Base-by-base conservation (phyloP, 768 basidiomycete genomes). In the Tubosaeta brunneosetosa region DNA sequence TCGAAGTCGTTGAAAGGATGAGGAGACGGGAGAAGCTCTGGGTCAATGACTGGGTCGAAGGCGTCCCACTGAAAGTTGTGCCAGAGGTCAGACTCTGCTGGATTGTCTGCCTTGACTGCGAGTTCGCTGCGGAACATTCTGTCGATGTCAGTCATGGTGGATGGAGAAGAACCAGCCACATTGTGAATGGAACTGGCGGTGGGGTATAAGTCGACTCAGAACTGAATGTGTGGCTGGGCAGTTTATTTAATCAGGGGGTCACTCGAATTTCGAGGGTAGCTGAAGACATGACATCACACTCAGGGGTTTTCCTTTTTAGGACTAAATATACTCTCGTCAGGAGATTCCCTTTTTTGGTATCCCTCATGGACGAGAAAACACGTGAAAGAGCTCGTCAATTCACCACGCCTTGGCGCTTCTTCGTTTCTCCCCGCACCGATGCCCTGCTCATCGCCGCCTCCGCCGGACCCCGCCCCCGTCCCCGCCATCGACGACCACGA, bases 401-500 rank as follows among this genome's bases (percentile, higher is more conserved):
- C 49, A 29, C 22, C 22, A 22, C 22, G 22, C 22, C 22, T 22
- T 22, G 22, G 12, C 22, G 40, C 8, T 41, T 14, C 12, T 8
- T 16, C 41, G 12, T 19, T 31, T 19, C 29, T 45, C 38, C 52
- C 46, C 47, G n/a, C 22, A 22, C 22, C 22, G 22, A 67, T 66
- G 64, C 1, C 51, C 29, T 19, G 42, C n/a, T 19, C 50, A 12
- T 36, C 55, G 3, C 46, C 58, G 10, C 43, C 61, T 3, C 43
- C 63, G 1, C 40, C 66, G 3, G 37, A 38, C 17, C 13, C 22
- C 22, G 22, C 22, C 22, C 22, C 22, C 22, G 32, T 33, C 13
- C 13, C 63, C 17, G 17, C 38, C 2, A 71, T 80, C 59, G 76
- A 77, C 47, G 74, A 75, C 61, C 78, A 86, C 51, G 88, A 89